phyloP scores from a whole-genome alignment of 83 land plant genomes.

The Picea engelmannii region DNA sequence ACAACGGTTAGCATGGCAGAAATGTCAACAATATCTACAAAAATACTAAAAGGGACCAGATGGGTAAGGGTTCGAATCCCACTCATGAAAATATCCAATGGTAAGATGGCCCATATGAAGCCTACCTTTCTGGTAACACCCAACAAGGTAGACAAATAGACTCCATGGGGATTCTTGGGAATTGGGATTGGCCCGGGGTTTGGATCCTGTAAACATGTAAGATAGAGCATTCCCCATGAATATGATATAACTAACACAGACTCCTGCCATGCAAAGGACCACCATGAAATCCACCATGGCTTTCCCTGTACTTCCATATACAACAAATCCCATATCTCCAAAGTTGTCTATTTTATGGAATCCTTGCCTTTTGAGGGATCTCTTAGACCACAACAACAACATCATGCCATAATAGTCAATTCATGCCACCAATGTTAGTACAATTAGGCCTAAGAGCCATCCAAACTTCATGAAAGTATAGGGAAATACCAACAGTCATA shows the following conservation, averaged over 20 bases:
- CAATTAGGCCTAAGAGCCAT: conserved; percentile 30
- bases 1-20: conserved; percentile 18
- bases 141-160: background rate
- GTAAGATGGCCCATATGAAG: conserved; percentile 10
- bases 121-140: background rate
- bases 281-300: conserved; percentile 32
- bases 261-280: conserved; percentile 34
- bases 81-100: conserved; percentile 12
- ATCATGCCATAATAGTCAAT: conserved; percentile 50
- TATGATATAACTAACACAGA: conserved; percentile 46
- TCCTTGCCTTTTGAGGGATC: conserved; percentile 25
- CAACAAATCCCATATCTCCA: conserved; percentile 35
- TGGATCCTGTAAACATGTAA: conserved; percentile 25
- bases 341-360: conserved; percentile 23
- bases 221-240: conserved; percentile 45
- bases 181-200: background rate
- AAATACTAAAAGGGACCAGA: conserved; percentile 22
- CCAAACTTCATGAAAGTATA: conserved; percentile 34
- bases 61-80: conserved; percentile 16
- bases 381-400: conserved; percentile 35
- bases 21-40: conserved; percentile 18
- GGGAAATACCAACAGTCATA: conserved; percentile 53
- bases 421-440: conserved; percentile 19
- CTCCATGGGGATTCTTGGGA: background rate
- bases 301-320: conserved; percentile 31